Percentiles rank a stretch among this genome's conserved stretches.
Conservation (phyloP, 2,329 filamentous ascomycete genomes). For the Phaeoacremonium minimum region DNA sequence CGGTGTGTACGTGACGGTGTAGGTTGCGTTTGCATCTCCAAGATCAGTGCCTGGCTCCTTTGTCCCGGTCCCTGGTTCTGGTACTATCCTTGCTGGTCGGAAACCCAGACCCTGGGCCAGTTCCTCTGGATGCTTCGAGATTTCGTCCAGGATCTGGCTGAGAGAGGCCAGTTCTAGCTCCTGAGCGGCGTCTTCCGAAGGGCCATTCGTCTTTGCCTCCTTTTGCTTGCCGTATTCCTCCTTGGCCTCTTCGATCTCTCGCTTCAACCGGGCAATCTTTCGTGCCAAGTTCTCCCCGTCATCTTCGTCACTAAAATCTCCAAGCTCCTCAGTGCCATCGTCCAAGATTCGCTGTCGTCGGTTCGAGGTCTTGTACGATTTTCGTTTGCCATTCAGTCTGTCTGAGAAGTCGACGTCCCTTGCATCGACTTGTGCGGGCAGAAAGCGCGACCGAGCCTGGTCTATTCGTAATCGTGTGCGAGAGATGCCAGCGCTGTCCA, state of each 20-base stretch:
- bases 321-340: constrained; percentile 63
- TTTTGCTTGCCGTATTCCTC: constrained; percentile 54
- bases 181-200: constrained; percentile 31
- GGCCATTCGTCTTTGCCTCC: constrained; percentile 36
- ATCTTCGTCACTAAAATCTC: constrained; percentile 64
- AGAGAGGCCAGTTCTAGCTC: constrained; percentile 62
- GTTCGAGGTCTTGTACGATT: constrained; percentile 75
- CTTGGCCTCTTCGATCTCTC: constrained; percentile 76
- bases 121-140: constrained; percentile 36
- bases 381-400: constrained; percentile 75
- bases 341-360: constrained; percentile 59
- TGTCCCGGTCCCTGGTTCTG: constrained; percentile 12
- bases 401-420: constrained; percentile 84
- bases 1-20: constrained; percentile 61
- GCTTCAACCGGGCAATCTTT: constrained; percentile 75
- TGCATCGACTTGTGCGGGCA: constrained; percentile 71
- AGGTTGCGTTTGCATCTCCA: constrained; percentile 38
- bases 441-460: constrained; percentile 76
- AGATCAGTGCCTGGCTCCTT: constrained; percentile 13
- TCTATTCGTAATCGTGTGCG: constrained; percentile 71
- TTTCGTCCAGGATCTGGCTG: constrained; percentile 66
- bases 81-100: constrained; percentile 13
- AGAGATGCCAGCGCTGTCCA: constrained; percentile 65
- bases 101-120: constrained; percentile 17
- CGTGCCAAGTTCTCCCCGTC: constrained; percentile 72